Evolutionary conservation across 345 rosid species (phyloP).

Genomic region (Bruguiera sexangula): DNA sequence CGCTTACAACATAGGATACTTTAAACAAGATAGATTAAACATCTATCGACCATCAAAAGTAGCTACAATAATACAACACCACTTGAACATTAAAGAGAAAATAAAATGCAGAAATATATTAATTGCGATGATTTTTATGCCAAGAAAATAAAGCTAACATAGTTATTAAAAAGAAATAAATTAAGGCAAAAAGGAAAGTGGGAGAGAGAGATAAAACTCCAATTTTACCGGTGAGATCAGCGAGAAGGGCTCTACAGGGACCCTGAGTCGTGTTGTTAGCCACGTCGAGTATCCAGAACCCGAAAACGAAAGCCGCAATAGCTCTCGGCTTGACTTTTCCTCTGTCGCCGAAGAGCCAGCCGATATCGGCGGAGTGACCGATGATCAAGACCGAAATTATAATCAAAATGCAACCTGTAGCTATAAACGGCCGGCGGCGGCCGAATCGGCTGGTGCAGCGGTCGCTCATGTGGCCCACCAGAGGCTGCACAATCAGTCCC

Average conservation of each 20-base stretch:
- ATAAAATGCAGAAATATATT: not conserved
- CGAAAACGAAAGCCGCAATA: constrained; percentile 64
- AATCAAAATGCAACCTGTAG: constrained; percentile 56
- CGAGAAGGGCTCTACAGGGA: constrained; percentile 93
- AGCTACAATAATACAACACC: not conserved
- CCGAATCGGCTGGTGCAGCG: constrained; percentile 83
- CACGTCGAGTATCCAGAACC: constrained; percentile 92
- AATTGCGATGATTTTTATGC: constrained; percentile 1
- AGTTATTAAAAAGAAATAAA: not conserved
- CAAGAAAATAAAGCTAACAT: not conserved
- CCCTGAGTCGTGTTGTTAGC: constrained; percentile 97
- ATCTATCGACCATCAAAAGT: not conserved
- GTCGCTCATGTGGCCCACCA: constrained; percentile 90
- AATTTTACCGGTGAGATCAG: constrained; percentile 82
- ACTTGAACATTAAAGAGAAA: not conserved
- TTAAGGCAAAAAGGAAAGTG: not conserved
- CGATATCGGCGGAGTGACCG: constrained; percentile 85
- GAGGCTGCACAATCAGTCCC: constrained; percentile 82
- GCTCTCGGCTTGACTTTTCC: constrained; percentile 65
- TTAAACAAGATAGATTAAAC: constrained; percentile 2
- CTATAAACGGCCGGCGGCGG: constrained; percentile 84
- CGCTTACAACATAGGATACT: not conserved
- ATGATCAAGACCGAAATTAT: constrained; percentile 59
- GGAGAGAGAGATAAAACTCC: not conserved
- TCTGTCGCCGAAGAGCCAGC: constrained; percentile 83